Percentiles rank a stretch among this genome's conserved stretches.
Evolutionary conservation across 139 green algal species (phyloP).

Genomic region (Chloropicon primus): DNA sequence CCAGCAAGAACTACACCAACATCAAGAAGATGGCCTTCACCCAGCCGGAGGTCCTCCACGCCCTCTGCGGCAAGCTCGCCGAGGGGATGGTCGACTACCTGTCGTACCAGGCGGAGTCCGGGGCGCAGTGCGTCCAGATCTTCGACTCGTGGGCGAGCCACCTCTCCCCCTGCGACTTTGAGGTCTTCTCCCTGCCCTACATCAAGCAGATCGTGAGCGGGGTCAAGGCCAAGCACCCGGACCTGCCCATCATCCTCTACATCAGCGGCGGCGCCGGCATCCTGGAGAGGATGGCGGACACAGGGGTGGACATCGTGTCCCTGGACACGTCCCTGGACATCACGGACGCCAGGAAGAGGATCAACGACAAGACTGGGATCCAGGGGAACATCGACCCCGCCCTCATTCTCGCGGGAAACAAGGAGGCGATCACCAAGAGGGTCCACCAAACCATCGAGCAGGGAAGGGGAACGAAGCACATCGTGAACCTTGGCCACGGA

Average conservation of each 20-base stretch:
- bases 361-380: slow-evolving; percentile 59
- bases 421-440: slow-evolving; percentile 61
- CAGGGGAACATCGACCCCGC: slow-evolving; percentile 8
- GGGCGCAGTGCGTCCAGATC: slow-evolving; percentile 73
- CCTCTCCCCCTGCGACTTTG: slow-evolving; percentile 75
- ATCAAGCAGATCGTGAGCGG: slow-evolving; percentile 54
- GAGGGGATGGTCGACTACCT: slow-evolving; percentile 80
- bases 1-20: slow-evolving; percentile 71
- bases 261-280: slow-evolving; percentile 70
- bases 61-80: slow-evolving; percentile 64
- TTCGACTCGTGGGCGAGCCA: slow-evolving; percentile 88
- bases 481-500: slow-evolving; percentile 90
- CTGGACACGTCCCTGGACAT: slow-evolving; percentile 77
- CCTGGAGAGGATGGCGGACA: slow-evolving; percentile 83
- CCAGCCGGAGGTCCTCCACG: slow-evolving; percentile 47
- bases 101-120: slow-evolving; percentile 60
- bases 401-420: slow-evolving; percentile 60
- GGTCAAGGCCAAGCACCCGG: slow-evolving; percentile 40
- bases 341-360: slow-evolving; percentile 60
- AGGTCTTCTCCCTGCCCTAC: slow-evolving; percentile 76
- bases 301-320: slow-evolving; percentile 62
- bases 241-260: slow-evolving; percentile 89
- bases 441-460: slow-evolving; percentile 58
- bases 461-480: slow-evolving; percentile 46
- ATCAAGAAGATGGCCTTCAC: slow-evolving; percentile 76